Evolutionary conservation across 257 asterid species (phyloP), one percentile per base, ranked within the genome.

Genomic region (Solanum etuberosum): DNA sequence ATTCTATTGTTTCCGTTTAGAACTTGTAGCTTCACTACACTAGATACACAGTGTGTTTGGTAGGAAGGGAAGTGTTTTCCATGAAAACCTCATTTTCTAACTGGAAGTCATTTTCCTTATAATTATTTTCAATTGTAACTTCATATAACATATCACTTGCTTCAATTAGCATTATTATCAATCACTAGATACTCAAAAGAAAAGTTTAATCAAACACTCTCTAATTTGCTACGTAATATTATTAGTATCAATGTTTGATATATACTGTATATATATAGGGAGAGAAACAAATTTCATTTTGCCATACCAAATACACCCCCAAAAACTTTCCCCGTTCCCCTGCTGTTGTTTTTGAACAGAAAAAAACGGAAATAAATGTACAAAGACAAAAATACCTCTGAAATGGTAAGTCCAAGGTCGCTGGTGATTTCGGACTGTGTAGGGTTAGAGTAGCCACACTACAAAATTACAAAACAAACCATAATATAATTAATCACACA

Each of bases 371-470:
- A 76, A n/a, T 3, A 37, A 74, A 76, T 6, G 34, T 40, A 40
- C 23, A 7, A 40, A 40, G 32, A 72, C 13, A 25, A 43, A 5
- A 77, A 2, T 4, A 94, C 98, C 98, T 94, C 98, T 15, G 96
- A 86, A 88, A 95, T 93, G 72, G 96, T 91, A 46, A 95, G 96
- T 63, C 88, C 90, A 70, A 95, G 95, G 90, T 95, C 98, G 0
- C 38, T 81, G 83, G 91, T 92, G 38, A 95, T 93, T 3, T 95
- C 98, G 38, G 87, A 81, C 87, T 95, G 97, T 13, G 98, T 93
- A 40, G 98, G 98, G 89, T 94, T 95, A 18, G 98, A 93, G 88
- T 90, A 95, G 25, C 98, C 98, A 82, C 97, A 93, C 98, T 95
- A 92, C 57, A 42, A 13, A 70, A 16, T 27, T 27, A 29, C 40